phyloP scores from a whole-genome alignment of 2,329 filamentous ascomycete species.

The Exophiala xenobiotica region DNA sequence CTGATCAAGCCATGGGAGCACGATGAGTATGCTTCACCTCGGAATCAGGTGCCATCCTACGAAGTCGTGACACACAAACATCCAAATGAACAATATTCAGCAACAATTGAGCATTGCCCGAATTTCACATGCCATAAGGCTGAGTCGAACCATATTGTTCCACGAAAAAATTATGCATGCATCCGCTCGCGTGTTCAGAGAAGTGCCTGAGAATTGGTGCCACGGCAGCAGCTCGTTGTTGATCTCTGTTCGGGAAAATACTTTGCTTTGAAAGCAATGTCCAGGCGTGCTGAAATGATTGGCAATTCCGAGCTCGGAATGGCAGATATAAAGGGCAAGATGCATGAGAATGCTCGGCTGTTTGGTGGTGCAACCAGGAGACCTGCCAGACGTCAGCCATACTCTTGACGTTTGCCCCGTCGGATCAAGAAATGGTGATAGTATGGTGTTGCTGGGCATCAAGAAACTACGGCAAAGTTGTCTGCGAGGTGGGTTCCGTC shows the following conservation, averaged over 20 bases:
- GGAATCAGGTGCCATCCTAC: no score
- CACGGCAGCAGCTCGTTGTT: neutral
- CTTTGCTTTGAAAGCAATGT: neutral
- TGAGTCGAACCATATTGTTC: neutral
- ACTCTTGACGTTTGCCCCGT: neutral
- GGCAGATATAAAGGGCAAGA: slow-evolving; percentile 7
- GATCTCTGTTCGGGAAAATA: neutral
- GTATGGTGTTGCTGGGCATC: neutral
- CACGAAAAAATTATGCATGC: neutral
- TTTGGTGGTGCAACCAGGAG: slow-evolving; percentile 3
- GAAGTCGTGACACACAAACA: no score
- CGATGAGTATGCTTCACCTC: no score
- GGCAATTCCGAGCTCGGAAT: slow-evolving; percentile 4
- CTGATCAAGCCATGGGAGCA: no score
- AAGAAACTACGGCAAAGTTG: neutral
- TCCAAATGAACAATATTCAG: no score
- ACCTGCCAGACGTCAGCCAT: neutral
- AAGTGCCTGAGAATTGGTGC: neutral
- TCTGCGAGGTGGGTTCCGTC: neutral
- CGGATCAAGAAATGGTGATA: neutral
- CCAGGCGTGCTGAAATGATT: slow-evolving; percentile 22
- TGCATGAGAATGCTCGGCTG: slow-evolving; percentile 11
- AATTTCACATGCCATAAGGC: slow-evolving; percentile 14
- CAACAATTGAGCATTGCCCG: neutral
- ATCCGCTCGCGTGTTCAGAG: slow-evolving; percentile 10